Evolutionary conservation across 345 rosid genomes (phyloP).

Genomic region (Reutealis trisperma): DNA sequence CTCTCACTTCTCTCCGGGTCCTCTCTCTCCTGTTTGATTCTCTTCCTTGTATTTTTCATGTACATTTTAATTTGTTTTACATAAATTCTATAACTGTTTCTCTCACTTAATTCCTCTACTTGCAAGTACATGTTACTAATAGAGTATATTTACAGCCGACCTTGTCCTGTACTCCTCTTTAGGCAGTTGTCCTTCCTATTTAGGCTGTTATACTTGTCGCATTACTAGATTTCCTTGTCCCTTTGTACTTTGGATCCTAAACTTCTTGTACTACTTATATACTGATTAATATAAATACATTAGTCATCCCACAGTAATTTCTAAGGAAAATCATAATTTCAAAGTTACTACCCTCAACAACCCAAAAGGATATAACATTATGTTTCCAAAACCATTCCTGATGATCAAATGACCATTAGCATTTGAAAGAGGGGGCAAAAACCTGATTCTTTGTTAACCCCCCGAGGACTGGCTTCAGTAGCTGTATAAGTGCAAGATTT

Average conservation of each 20-base stretch:
- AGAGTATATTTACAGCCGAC: no score
- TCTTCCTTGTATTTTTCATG: neutral
- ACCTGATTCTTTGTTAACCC: slow-evolving; percentile 51
- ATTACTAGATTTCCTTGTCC: no score
- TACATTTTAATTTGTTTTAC: neutral
- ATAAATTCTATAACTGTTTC: neutral
- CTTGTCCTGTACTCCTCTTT: no score
- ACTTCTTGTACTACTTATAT: no score
- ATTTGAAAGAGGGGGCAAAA: slow-evolving; percentile 16
- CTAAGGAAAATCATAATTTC: no score
- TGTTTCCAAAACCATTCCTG: slow-evolving; percentile 5
- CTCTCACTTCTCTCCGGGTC: neutral
- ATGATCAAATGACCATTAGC: neutral
- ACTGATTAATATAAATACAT: no score
- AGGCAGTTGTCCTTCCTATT: no score
- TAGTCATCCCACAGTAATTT: no score
- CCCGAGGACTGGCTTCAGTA: slow-evolving; percentile 28
- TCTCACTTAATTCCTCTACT: neutral
- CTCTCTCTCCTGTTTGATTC: neutral
- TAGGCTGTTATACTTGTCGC: no score
- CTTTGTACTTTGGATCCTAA: no score
- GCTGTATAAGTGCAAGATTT: slow-evolving; percentile 44
- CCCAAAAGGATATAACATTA: neutral
- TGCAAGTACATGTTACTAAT: neutral
- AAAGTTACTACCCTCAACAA: neutral